Evolutionary conservation across 306 rosid species (phyloP), one percentile per base, ranked within the genome.

Genomic region (Senna siamea): DNA sequence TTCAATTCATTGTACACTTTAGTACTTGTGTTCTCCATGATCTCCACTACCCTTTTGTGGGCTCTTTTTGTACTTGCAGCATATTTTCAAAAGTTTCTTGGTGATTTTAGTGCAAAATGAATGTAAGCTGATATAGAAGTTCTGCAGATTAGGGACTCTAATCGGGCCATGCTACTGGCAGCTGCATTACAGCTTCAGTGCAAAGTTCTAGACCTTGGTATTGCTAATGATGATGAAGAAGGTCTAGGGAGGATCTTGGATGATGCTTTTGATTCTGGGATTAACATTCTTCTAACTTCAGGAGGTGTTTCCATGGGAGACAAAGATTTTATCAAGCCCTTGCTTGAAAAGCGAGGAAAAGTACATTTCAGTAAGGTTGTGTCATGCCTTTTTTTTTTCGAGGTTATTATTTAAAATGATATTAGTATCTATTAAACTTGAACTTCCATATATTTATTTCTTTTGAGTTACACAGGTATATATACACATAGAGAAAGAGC

Each of bases 301-400:
- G 98, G 98, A 61, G 98, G 98, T 70, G 97, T 93, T 84, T 91
- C 98, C 35, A 91, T 91, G 98, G 98, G 96, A 81, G 97, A 93
- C 88, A 93, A 66, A 88, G 98, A 93, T 84, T 93, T 83, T 79
- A 87, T 91, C 70, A 91, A 85, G 85, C 93, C 96, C 32, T 82
- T 89, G 87, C 93, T 93, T 53, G 84, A 76, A 59, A 89, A 82
- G 81, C 85, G 85, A 77, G 98, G 98, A 66, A 85, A 83, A 48
- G 75, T 89, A 51, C 83, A 91, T 84, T 93, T 91, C 52, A 82
- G 68, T 53, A 88, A 84, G 97, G 98, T 89, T 40, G 50, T 67
- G 28, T 2, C 46, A 70, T 79, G n/a, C 58, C 9, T 52, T 12
- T 50, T 32, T 74, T 34, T 57, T 26, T 26, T 26, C 3, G 54